Base-by-base conservation (phyloP, 257 asterid genomes). In the Capsicum pubescens region DNA sequence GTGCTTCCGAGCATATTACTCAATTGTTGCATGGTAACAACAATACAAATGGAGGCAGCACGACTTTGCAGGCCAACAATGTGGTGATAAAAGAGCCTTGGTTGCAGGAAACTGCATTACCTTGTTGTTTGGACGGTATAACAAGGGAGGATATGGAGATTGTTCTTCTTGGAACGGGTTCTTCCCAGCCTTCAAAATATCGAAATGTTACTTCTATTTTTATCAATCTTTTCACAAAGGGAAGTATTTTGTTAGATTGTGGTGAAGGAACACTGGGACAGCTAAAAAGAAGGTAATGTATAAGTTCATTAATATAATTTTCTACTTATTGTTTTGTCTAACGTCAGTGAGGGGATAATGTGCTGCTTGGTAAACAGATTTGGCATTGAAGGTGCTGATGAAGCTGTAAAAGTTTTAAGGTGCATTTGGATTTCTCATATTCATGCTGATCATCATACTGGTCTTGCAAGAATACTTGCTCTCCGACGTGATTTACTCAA, bases 241-340 rank as follows among this genome's bases (percentile, higher is more conserved):
- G 99, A 86, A 87, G 97, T 84, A 5, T 97, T 80, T 92, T 97
- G 79, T 85, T 97, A 59, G 99, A 96, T 84, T 97, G 99, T 42
- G 99, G 99, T 19, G 99, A 97, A 92, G 99, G 98, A 86, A 92
- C 97, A 54, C 84, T 95, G 57, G 99, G 98, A 83, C 99, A 97
- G 90, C 95, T 97, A 7, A 97, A 93, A 87, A 86, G 99, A 91
- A 94, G 99, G 98, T 94, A 86, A 42, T 63, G 12, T 48, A 17
- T 48, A 17, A 19, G 56, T 55, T 78, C 19, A 48, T 21, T 26
- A 63, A 1, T 32, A 13, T 74, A 52, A 52, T 50, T 76, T 79
- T 66, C 19, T 26, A 16, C 9, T 79, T 66, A 35, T 26, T 84
- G 58, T 42, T 35, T 83, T 42, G 82, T 57, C 63, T 79, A 39